Base-by-base conservation (phyloP, 805 yeast species). In the Sugiyamaella chiloensis region DNA sequence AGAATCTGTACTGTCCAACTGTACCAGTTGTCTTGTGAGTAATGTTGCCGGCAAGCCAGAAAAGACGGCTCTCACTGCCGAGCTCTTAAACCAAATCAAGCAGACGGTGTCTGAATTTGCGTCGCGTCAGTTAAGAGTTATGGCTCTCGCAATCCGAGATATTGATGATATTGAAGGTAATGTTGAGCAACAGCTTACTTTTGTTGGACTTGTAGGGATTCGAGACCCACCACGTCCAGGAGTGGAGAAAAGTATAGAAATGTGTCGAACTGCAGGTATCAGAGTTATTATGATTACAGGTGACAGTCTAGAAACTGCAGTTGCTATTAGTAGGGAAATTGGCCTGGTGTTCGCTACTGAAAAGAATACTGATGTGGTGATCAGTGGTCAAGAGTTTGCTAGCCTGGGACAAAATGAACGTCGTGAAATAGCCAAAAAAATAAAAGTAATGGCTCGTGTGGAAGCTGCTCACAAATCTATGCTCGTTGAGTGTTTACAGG, bases 401-500 rank as follows among this genome's bases (percentile, higher is more conserved):
- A 51, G 50, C 6, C 41, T 69, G 41, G n/a, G 24, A n/a, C 24
- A 60, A n/a, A 51, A 63, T 2, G 70, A 70, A 31, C 68, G 73
- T 41, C 69, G 67, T 24, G 56, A 53, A 6, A 78, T 77, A 1
- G 77, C 74, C 12, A 63, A 69, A 37, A 76, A 71, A 1, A 70
- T 74, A 32, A 73, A 71, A 29, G 39, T 70, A 31, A 73, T 78
- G 60, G 80, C 81, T 5, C 67, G 83, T 48, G 79, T 80, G 52
- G 81, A 80, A 40, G 82, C 83, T 5, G 67, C 66, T 45, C 80
- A 80, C 39, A 78, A 78, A 60, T 74, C 72, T 12, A 56, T 75
- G 37, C 70, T 78, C 63, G 79, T 78, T 42, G 79, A 75, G 39
- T 74, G 73, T 12, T 54, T 69, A 32, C 72, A 70, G 40, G 56